Percentiles rank a stretch among this genome's conserved stretches.
These are phyloP conservation scores for Mycena rosella DNA, from an alignment of 768 basidiomycete genomes.

Conservation along the genomic window DNA sequence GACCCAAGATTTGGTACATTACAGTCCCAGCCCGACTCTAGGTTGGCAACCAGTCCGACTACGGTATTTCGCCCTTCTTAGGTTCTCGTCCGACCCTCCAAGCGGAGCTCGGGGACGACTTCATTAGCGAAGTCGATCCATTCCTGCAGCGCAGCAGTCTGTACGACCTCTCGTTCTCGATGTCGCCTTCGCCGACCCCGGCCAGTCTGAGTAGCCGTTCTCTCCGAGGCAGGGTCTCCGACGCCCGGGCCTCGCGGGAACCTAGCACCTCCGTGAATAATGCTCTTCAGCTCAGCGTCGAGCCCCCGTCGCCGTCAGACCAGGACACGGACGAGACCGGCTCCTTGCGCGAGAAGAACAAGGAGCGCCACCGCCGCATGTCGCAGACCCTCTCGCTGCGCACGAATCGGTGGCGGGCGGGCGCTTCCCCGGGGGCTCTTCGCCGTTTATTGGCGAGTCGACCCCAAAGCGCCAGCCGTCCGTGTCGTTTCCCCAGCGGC, in stretches of 20 bases:
- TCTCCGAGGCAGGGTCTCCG: constrained; percentile 10
- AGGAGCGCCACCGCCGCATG: constrained; percentile 52
- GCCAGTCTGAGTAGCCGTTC: constrained; percentile 25
- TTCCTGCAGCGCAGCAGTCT: constrained; percentile 60
- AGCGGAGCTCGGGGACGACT: constrained; percentile 70
- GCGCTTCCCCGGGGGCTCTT: constrained; percentile 50
- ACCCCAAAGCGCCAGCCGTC: constrained; percentile 19
- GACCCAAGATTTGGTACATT: too few species aligned
- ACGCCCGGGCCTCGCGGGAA: neutral
- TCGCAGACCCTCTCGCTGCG: constrained; percentile 68
- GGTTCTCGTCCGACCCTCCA: constrained; percentile 57
- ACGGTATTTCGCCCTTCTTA: constrained; percentile 37
- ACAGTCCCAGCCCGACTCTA: too few species aligned
- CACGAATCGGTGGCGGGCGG: constrained; percentile 70
- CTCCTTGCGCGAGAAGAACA: constrained; percentile 39
- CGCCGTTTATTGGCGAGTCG: constrained; percentile 26
- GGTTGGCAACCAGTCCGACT: too few species aligned
- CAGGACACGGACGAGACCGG: constrained; percentile 5
- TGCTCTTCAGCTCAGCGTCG: constrained; percentile 54
- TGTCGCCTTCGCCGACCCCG: constrained; percentile 51
- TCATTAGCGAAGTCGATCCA: constrained; percentile 48
- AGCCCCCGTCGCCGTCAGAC: constrained; percentile 55
- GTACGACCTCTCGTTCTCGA: constrained; percentile 61
- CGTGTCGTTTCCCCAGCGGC: constrained; percentile 52
- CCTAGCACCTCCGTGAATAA: constrained; percentile 21